Conservation (phyloP, 257 asterid species). For the Nicotiana undulata region DNA sequence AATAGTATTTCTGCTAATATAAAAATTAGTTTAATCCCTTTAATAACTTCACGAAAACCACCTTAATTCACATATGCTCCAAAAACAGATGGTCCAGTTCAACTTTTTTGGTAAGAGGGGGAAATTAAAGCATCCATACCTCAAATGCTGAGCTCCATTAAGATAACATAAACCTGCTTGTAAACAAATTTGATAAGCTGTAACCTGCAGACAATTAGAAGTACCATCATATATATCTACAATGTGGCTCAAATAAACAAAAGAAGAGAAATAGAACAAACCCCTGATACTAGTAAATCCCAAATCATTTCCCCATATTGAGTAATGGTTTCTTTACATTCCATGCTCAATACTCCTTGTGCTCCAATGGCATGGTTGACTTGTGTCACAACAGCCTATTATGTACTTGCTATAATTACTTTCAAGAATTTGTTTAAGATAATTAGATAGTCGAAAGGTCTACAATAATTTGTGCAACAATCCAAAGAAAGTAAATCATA, state of each 20-base stretch:
- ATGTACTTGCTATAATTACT: not conserved
- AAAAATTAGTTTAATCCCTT: not conserved
- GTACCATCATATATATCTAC: not conserved
- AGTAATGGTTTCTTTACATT: slow-evolving; percentile 65
- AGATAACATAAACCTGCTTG: slow-evolving; percentile 56
- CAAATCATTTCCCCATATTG: slow-evolving; percentile 78
- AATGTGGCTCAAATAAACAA: not conserved
- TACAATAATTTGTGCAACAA: not conserved
- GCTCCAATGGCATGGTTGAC: slow-evolving; percentile 95
- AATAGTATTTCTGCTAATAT: not conserved
- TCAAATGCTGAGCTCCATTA: slow-evolving; percentile 42
- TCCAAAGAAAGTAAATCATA: slow-evolving; percentile 20
- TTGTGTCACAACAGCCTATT: slow-evolving; percentile 70
- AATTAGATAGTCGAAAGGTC: not conserved
- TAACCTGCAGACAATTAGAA: slow-evolving; percentile 44
- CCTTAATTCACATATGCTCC: not conserved
- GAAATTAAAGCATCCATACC: slow-evolving; percentile 8
- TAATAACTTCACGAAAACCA: not conserved
- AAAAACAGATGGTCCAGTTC: no score
- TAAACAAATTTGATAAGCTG: slow-evolving; percentile 62
- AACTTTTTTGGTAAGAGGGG: not conserved
- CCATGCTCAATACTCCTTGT: slow-evolving; percentile 73
- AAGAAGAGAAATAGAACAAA: slow-evolving; percentile 7
- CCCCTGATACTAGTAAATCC: slow-evolving; percentile 80
- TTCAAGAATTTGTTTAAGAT: not conserved